Conservation (phyloP, 305 asterid species). For the Ilex paraguariensis region DNA sequence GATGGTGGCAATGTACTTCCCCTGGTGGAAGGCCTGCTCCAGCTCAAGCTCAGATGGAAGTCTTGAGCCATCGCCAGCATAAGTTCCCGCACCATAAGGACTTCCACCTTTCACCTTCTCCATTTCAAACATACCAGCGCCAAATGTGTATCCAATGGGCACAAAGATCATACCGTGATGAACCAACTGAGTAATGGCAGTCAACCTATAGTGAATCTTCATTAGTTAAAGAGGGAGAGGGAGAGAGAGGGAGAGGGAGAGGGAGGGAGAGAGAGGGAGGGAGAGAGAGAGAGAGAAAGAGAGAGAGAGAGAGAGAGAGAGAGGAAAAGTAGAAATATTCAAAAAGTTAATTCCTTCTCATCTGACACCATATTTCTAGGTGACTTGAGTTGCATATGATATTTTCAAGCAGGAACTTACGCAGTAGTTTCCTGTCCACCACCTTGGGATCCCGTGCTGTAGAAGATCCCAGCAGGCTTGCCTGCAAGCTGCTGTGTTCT, state of each 20-base stretch:
- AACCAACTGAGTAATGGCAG: conserved; percentile 5
- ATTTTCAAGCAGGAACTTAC: neutral
- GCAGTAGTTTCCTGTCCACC: conserved; percentile 2
- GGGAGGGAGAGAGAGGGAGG: too few relatives aligned
- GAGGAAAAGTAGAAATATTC: too few relatives aligned
- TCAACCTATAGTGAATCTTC: neutral
- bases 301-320: too few relatives aligned
- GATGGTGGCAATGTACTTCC: conserved; percentile 3
- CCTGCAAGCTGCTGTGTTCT: conserved; percentile 3
- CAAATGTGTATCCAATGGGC: conserved; percentile 1
- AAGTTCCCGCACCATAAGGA: conserved; percentile 5
- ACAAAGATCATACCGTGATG: conserved; percentile 3
- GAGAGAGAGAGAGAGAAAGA: too few relatives aligned
- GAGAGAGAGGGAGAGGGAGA: too few relatives aligned
- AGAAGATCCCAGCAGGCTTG: conserved; percentile 3
- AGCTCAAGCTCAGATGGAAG: neutral
- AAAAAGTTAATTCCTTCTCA: too few relatives aligned
- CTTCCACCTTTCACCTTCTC: conserved; percentile 4
- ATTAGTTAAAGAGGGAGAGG: too few relatives aligned
- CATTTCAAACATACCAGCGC: conserved; percentile 4
- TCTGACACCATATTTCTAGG: too few relatives aligned
- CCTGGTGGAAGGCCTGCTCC: conserved; percentile 7
- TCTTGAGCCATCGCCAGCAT: neutral
- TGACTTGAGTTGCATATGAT: neutral
- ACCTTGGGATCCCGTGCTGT: neutral